These are phyloP conservation scores for Bipolaris bicolor DNA, from an alignment of 2,329 filamentous ascomycete species.

Conservation along the genomic window DNA sequence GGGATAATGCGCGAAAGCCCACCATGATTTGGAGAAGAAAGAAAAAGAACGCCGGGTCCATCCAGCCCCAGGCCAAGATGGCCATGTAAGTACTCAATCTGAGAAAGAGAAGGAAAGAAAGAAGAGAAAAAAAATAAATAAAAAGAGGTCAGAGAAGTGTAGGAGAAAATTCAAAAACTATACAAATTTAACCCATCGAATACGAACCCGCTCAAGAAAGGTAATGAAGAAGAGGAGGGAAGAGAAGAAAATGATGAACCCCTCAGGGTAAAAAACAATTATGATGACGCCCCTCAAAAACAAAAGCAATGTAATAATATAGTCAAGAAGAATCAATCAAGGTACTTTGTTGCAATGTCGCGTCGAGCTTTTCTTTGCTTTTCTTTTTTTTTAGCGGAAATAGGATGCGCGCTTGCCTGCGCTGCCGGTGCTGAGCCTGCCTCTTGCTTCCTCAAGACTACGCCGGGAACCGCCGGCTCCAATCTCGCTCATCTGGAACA, in stretches of 20 bases:
- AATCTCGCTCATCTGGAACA: constrained; percentile 77
- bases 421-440: constrained; percentile 36
- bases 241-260: neutral
- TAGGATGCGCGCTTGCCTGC: constrained; percentile 37
- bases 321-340: constrained; percentile 1
- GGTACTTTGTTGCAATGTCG: neutral
- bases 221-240: neutral
- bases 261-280: neutral
- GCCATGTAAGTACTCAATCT: constrained; percentile 12
- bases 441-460: constrained; percentile 47
- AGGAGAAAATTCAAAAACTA: neutral
- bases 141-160: neutral
- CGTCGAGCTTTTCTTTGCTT: neutral
- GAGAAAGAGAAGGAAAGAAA: neutral
- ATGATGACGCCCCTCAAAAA: constrained; percentile 1
- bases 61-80: constrained; percentile 10
- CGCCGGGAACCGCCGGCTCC: constrained; percentile 52
- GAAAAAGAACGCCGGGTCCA: constrained; percentile 9
- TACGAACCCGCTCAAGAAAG: neutral
- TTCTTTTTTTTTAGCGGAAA: constrained; percentile 13
- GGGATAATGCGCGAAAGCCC: neutral
- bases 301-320: neutral
- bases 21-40: neutral
- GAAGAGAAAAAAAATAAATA: neutral
- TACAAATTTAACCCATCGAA: neutral